A percentile compares a stretch with the other conserved stretches of the same genome.
phyloP scores from a whole-genome alignment of 2,329 filamentous ascomycete species.

The Coniochaeta sp. region DNA sequence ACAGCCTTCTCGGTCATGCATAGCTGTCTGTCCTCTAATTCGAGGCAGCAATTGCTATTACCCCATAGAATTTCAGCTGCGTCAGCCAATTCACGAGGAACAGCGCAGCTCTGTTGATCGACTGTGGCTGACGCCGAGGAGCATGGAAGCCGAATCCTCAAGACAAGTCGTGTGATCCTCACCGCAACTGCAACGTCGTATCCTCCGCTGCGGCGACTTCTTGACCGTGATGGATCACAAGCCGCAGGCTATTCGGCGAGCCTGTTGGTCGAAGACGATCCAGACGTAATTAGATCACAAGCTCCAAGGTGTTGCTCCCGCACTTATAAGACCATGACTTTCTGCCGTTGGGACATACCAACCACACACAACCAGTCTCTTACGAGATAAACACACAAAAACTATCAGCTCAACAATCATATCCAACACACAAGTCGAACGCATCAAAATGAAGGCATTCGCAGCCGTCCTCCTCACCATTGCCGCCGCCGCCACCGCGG shows the following conservation, averaged over 20 bases:
- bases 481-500: slow-evolving; percentile 7
- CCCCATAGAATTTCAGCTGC: no score
- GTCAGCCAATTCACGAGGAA: no score
- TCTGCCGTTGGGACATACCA: not conserved
- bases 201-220: not conserved
- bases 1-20: no score
- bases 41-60: no score
- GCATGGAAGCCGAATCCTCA: not conserved
- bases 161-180: not conserved
- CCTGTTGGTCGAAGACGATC: not conserved
- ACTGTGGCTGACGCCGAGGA: not conserved
- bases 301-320: not conserved
- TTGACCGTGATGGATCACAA: not conserved
- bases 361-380: not conserved
- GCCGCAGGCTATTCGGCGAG: not conserved
- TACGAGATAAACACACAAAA: not conserved
- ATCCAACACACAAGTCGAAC: not conserved
- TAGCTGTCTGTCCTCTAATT: no score
- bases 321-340: not conserved
- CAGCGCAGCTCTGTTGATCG: not conserved
- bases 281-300: not conserved
- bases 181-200: not conserved
- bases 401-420: not conserved
- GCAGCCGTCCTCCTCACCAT: slow-evolving; percentile 9
- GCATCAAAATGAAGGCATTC: slow-evolving; percentile 14